Evolutionary conservation across 2,329 filamentous ascomycete genomes (phyloP), one percentile per base, ranked within the genome.

Genomic region (Ceratocystis ficicola): DNA sequence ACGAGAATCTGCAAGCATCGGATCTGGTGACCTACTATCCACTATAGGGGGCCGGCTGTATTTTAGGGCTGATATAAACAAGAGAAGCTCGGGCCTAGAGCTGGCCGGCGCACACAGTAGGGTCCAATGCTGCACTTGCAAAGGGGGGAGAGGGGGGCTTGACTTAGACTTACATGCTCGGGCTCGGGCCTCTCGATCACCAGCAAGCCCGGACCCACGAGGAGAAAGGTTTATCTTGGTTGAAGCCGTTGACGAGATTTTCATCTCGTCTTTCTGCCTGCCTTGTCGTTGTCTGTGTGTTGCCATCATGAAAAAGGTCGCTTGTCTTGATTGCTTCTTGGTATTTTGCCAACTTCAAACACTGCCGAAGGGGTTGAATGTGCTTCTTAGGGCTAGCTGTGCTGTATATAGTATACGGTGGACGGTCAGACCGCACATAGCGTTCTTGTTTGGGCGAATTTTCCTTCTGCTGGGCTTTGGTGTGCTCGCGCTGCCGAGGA

Each of bases 351-450:
- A 32, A 59, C 28, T 59, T 59, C 52, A 59, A 59, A 59, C 52
- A 32, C 28, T 59, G 52, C 52, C 52, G 52, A 59, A 59, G 25
- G 52, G 52, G 52, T 32, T 32, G 17, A 10, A 25, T 30, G 7
- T 36, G 15, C 32, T 59, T 15, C 28, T n/a, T 8, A n/a, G 52
- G 52, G 52, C 28, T 25, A 36, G 28, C 7, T 30, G 17, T 59
- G 28, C 52, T 32, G 28, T 59, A 59, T 59, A 59, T 59, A 36
- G 52, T 15, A 59, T 59, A 59, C 28, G 52, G 52, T 32, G 52
- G 52, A 30, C 52, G 52, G 52, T 59, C 52, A 30, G 52, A 59
- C 28, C 28, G 15, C 25, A 17, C 8, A 59, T 10, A 59, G 25
- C 17, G 25, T 17, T 2, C 25, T 59, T 17, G 52, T 59, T 32